Evolutionary conservation across 495 filamentous ascomycete species (phyloP), one percentile per base, ranked within the genome.

Genomic region (Podospora didyma): DNA sequence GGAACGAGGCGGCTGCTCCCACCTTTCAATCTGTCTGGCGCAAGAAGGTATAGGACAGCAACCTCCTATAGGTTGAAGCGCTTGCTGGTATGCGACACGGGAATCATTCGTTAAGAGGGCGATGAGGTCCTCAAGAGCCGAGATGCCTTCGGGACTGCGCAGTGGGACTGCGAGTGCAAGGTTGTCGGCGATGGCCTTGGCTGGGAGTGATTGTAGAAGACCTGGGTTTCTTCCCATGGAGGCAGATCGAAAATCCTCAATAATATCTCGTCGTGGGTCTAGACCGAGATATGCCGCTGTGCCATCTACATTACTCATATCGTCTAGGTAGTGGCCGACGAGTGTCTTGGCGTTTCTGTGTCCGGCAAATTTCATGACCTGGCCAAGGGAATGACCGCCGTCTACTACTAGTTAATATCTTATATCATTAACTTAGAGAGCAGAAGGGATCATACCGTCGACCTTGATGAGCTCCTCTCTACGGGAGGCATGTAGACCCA

Each of bases 61-160:
- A 45, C 62, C 59, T 49, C 49, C 35, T 51, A 41, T 49, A 7
- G 56, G 59, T 51, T 41, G 56, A 50, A 65, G 60, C 34, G 26
- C 35, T 50, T 51, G 44, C 49, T 65, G 56, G 56, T 62, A 59
- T 22, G 51, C 51, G 54, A 62, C 59, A 39, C 51, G 55, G 59
- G 26, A 62, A 54, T 55, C 23, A 31, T 57, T 59, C 54, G 14
- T 60, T 28, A 31, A 39, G 45, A 62, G 62, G 16, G 59, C 35
- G 53, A 56, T 51, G 47, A 64, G 54, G 51, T 62, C 49, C 53
- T 59, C 42, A 46, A 46, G 26, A 31, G 26, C 26, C 4, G 26
- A 31, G 26, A 31, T 31, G 26, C 9, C 26, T 9, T 31, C 26
- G 9, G 26, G 4, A 31, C 26, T 31, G 4, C 26, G 26, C 26